Evolutionary conservation across 257 asterid species (phyloP).

Genomic region (Avicennia marina): DNA sequence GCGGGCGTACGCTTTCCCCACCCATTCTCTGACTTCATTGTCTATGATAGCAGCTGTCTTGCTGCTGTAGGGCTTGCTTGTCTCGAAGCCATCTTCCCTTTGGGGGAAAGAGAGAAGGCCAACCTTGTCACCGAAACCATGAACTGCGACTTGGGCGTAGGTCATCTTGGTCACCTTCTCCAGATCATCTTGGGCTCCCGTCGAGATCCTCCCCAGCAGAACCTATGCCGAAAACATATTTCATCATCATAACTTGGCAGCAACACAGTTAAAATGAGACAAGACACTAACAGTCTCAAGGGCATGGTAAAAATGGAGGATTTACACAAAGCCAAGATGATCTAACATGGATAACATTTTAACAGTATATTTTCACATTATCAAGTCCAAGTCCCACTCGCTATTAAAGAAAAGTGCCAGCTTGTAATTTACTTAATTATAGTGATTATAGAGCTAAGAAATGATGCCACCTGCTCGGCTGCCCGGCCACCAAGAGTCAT

Average conservation of each 20-base stretch:
- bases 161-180: constrained; percentile 87
- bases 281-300: not conserved
- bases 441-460: not conserved
- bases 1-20: constrained; percentile 54
- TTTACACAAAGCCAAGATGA: too few relatives aligned
- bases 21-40: constrained; percentile 76
- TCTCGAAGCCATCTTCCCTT: constrained; percentile 33
- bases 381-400: too few relatives aligned
- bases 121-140: constrained; percentile 80
- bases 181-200: constrained; percentile 89
- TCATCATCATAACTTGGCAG: not conserved
- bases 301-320: too few relatives aligned
- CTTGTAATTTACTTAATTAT: too few relatives aligned
- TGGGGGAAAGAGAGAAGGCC: constrained; percentile 68
- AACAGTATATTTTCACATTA: too few relatives aligned
- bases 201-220: constrained; percentile 73
- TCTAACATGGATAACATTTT: too few relatives aligned
- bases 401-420: too few relatives aligned
- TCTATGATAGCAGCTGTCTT: constrained; percentile 75
- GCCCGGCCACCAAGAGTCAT: constrained; percentile 96
- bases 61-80: constrained; percentile 76
- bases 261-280: too few relatives aligned
- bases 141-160: constrained; percentile 69
- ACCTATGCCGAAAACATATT: constrained; percentile 36
- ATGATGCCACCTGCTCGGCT: constrained; percentile 72